These are phyloP conservation scores for Ambrosia trifida DNA, from an alignment of 129 eudicot species.

Conservation along the genomic window DNA sequence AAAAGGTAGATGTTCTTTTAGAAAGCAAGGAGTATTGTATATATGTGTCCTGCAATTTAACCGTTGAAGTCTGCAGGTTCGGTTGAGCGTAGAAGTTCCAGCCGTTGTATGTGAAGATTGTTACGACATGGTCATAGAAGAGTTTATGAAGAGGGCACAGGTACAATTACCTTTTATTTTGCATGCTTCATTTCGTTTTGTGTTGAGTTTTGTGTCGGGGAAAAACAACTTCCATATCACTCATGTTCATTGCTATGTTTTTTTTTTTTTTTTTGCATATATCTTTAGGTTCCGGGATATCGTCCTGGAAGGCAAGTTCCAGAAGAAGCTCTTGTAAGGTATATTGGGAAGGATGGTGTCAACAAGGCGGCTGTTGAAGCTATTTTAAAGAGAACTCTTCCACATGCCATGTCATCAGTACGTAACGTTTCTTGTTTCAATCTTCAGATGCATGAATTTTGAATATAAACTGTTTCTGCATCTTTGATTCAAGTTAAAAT, in stretches of 20 bases:
- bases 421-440: slow-evolving; percentile 11
- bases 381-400: slow-evolving; percentile 91
- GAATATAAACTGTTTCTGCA: neutral
- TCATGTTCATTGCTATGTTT: neutral
- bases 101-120: slow-evolving; percentile 77
- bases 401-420: slow-evolving; percentile 98
- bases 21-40: neutral
- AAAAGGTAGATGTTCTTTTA: slow-evolving; percentile 2
- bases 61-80: slow-evolving; percentile 56
- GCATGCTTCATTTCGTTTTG: neutral
- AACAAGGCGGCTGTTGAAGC: slow-evolving; percentile 73
- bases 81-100: slow-evolving; percentile 83
- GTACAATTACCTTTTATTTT: slow-evolving; percentile 35
- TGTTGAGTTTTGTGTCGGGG: neutral
- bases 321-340: slow-evolving; percentile 58
- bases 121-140: slow-evolving; percentile 59
- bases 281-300: slow-evolving; percentile 86
- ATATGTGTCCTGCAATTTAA: slow-evolving; percentile 7
- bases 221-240: neutral
- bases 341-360: slow-evolving; percentile 67
- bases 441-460: neutral
- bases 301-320: slow-evolving; percentile 90
- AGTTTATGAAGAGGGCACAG: slow-evolving; percentile 72
- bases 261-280: slow-evolving; percentile 9
- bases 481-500: neutral